Evolutionary conservation across 2,329 filamentous ascomycete species (phyloP).

Genomic region (Fusarium sacchari): DNA sequence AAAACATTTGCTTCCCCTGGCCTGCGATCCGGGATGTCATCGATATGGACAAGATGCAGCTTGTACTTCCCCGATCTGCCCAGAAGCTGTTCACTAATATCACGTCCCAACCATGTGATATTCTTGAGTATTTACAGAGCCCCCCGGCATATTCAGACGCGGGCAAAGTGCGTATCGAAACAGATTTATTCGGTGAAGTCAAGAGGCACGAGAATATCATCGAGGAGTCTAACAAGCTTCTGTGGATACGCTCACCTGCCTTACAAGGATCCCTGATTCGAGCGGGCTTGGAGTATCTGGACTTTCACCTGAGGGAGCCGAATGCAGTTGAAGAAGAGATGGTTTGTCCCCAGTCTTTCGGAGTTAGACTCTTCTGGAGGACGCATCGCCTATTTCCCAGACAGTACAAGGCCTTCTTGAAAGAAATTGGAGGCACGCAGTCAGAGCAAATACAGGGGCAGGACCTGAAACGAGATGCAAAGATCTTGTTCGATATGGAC

Average conservation of each 20-base stretch:
- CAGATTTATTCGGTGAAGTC: conserved; percentile 11
- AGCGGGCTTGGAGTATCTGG: conserved; percentile 5
- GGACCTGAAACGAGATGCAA: background rate
- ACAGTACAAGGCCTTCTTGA: conserved; percentile 7
- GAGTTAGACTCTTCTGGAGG: conserved; percentile 9
- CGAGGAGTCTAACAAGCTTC: conserved; percentile 1
- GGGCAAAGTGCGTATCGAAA: background rate
- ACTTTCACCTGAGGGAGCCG: conserved; percentile 7
- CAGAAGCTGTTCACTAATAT: conserved; percentile 26
- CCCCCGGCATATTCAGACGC: conserved; percentile 18
- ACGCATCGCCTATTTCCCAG: conserved; percentile 15
- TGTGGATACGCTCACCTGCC: conserved; percentile 26
- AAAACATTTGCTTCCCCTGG: conserved; percentile 32
- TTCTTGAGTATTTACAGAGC: conserved; percentile 18
- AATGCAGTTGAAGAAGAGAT: background rate
- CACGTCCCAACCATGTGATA: conserved; percentile 15
- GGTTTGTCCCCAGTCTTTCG: background rate
- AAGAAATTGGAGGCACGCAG: background rate
- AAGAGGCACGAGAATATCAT: conserved; percentile 12
- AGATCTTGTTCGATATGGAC: background rate
- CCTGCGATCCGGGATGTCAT: conserved; percentile 24
- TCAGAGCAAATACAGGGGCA: background rate
- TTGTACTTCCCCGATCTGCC: conserved; percentile 4
- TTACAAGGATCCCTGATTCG: conserved; percentile 4
- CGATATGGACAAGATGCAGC: conserved; percentile 15